Conservation (phyloP, 148 eudicot genomes). For the Silene latifolia region DNA sequence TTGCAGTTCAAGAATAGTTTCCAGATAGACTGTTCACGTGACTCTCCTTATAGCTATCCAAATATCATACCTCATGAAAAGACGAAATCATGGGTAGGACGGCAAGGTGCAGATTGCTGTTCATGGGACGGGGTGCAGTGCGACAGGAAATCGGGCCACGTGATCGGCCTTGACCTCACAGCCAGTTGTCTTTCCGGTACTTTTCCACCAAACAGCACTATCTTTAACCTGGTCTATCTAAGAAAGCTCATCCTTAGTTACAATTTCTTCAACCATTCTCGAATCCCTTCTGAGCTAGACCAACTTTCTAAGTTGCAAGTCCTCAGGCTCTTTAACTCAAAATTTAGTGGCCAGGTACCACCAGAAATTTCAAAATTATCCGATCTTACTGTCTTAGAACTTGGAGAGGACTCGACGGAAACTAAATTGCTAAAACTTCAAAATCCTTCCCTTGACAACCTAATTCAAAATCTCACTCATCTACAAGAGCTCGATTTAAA, state of each 20-base stretch:
- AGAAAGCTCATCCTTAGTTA: conserved; percentile 24
- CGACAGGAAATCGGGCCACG: conserved; percentile 21
- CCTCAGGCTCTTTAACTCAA: conserved; percentile 27
- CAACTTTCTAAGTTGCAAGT: conserved; percentile 16
- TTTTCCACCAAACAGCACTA: conserved; percentile 12
- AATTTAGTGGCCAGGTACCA: conserved; percentile 32
- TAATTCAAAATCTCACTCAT: conserved; percentile 29
- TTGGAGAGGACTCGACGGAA: conserved; percentile 7
- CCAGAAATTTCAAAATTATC: conserved; percentile 17
- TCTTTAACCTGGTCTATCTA: conserved; percentile 34
- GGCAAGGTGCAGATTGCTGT: conserved; percentile 23
- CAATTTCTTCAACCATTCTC: conserved; percentile 27
- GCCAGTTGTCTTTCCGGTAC: conserved; percentile 27
- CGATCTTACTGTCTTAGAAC: conserved; percentile 15
- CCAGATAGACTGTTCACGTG: conserved; percentile 1
- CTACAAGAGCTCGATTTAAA: conserved; percentile 10
- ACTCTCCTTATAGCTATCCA: neutral
- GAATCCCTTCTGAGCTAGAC: conserved; percentile 24
- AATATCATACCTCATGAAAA: neutral
- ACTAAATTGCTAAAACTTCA: conserved; percentile 5
- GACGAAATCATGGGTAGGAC: neutral
- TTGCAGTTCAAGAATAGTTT: conserved; percentile 15
- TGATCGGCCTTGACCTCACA: conserved; percentile 31
- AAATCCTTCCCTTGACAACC: neutral
- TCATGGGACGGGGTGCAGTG: conserved; percentile 40